Evolutionary conservation across 768 basidiomycete species (phyloP).

Genomic region (Leccinum arenicola): DNA sequence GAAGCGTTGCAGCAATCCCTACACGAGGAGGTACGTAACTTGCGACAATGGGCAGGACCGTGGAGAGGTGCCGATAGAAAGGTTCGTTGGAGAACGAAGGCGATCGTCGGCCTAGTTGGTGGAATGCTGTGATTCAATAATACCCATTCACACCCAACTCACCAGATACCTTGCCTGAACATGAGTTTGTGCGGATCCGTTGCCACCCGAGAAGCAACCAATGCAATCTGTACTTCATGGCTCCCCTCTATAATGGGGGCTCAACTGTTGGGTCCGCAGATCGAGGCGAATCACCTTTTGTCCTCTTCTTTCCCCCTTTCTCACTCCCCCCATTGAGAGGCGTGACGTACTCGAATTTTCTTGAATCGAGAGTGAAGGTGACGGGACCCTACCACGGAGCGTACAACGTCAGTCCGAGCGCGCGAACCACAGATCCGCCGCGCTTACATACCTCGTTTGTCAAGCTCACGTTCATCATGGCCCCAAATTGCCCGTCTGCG

Average conservation of each 20-base stretch:
- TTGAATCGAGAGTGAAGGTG: conserved; percentile 80
- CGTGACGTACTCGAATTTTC: conserved; percentile 68
- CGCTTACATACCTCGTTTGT: conserved; percentile 72
- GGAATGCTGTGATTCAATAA: conserved; percentile 55
- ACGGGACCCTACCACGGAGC: conserved; percentile 63
- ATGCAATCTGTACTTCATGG: conserved; percentile 5
- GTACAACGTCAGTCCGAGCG: conserved; percentile 1
- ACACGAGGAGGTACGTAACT: conserved; percentile 49
- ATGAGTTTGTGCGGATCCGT: background rate
- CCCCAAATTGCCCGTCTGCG: conserved; percentile 89
- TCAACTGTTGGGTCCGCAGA: conserved; percentile 3
- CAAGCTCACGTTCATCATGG: conserved; percentile 91
- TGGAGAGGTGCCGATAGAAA: conserved; percentile 61
- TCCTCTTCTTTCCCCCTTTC: conserved; percentile 12
- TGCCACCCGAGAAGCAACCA: background rate
- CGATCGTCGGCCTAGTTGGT: conserved; percentile 60
- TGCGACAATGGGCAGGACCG: conserved; percentile 46
- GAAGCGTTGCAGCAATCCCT: conserved; percentile 46
- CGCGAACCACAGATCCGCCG: background rate
- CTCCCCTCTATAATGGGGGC: background rate
- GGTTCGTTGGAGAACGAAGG: conserved; percentile 62
- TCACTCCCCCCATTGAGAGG: conserved; percentile 7
- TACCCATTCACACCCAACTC: conserved; percentile 8
- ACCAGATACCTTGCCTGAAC: background rate
- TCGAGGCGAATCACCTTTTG: background rate